These are phyloP conservation scores for Coprinopsis marcescibilis DNA, from an alignment of 768 basidiomycete genomes.

Conservation along the genomic window DNA sequence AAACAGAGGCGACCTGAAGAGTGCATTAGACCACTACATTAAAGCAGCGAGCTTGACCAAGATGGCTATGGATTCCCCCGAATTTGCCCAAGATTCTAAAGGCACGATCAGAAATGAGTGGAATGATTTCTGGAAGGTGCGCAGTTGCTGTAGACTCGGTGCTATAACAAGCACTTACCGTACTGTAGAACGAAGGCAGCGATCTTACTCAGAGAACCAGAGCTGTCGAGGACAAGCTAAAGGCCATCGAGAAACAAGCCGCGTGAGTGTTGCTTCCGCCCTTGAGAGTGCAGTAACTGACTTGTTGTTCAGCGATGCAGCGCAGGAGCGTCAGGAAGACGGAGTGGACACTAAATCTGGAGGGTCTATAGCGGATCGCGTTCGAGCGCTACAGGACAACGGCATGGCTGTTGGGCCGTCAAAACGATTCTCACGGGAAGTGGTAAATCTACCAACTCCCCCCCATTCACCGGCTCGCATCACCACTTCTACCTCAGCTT, in stretches of 20 bases:
- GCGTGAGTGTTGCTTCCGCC: conserved; percentile 21
- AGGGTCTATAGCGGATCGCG: conserved; percentile 76
- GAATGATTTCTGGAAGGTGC: conserved; percentile 58
- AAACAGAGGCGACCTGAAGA: conserved; percentile 51
- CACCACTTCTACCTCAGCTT: conserved; percentile 27
- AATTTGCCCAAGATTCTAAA: conserved; percentile 52
- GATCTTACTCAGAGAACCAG: conserved; percentile 33
- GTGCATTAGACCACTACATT: conserved; percentile 53
- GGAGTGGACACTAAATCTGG: conserved; percentile 42
- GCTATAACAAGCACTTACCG: conserved; percentile 9
- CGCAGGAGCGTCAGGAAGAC: conserved; percentile 21
- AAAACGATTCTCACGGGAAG: conserved; percentile 56
- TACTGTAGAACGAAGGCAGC: conserved; percentile 27
- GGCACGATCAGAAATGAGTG: conserved; percentile 60
- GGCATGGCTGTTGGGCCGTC: conserved; percentile 57
- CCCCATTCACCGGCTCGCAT: conserved; percentile 36
- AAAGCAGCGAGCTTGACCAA: conserved; percentile 55
- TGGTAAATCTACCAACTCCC: conserved; percentile 35
- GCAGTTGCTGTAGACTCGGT: conserved; percentile 17
- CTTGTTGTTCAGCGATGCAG: conserved; percentile 12
- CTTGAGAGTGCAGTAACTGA: conserved; percentile 1
- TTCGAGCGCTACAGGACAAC: conserved; percentile 66
- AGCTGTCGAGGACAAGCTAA: conserved; percentile 42
- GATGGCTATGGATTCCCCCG: conserved; percentile 54
- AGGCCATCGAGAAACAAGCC: conserved; percentile 34